Percentiles rank a stretch among this genome's conserved stretches.
These are phyloP conservation scores for Aspergillus diversus DNA, from an alignment of 495 filamentous ascomycete species.

Conservation along the genomic window DNA sequence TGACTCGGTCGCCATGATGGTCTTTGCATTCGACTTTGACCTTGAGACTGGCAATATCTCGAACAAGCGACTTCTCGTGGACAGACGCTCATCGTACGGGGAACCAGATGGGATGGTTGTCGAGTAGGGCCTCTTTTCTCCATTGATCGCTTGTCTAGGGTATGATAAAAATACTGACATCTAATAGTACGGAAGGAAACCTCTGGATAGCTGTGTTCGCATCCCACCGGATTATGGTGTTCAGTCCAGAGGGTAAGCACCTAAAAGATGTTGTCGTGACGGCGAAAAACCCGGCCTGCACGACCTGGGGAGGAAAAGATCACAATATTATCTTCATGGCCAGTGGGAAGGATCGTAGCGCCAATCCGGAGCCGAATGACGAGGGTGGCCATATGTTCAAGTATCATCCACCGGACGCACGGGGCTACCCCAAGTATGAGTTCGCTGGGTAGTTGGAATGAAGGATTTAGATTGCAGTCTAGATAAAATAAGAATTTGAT, in stretches of 20 bases:
- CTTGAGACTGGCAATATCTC: background rate
- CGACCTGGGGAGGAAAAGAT: background rate
- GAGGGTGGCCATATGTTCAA: conserved; percentile 30
- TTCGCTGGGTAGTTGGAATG: conserved; percentile 20
- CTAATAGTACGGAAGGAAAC: background rate
- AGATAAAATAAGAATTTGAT: background rate
- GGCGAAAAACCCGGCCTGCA: background rate
- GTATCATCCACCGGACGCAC: conserved; percentile 11
- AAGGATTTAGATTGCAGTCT: background rate
- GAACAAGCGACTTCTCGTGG: background rate
- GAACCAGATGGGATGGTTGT: conserved; percentile 21
- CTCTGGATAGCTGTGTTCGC: background rate
- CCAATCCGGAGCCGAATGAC: conserved; percentile 4
- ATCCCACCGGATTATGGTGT: background rate
- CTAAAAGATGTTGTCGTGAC: background rate
- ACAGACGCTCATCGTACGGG: background rate
- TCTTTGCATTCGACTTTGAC: background rate
- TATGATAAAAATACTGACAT: background rate
- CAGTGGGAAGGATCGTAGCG: background rate
- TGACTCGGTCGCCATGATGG: background rate
- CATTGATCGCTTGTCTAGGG: background rate
- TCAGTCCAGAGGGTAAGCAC: background rate
- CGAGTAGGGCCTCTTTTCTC: conserved; percentile 18
- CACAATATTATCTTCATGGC: background rate
- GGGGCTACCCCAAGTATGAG: conserved; percentile 26